These are phyloP conservation scores for Xylaria cubensis DNA, from an alignment of 495 filamentous ascomycete genomes.

Conservation along the genomic window DNA sequence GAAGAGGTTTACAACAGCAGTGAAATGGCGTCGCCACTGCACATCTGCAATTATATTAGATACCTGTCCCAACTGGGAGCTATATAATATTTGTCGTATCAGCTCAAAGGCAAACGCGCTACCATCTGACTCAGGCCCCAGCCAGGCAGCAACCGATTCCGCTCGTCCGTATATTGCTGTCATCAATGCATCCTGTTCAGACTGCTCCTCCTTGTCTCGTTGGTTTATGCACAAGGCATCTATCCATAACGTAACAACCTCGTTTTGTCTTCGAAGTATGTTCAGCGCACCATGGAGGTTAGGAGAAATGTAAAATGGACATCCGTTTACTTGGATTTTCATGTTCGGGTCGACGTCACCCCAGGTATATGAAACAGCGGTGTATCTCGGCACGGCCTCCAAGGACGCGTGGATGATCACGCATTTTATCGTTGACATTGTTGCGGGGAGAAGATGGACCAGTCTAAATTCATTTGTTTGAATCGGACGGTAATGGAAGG, in stretches of 20 bases:
- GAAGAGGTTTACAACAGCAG: constrained; percentile 37
- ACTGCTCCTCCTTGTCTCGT: constrained; percentile 26
- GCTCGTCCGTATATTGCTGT: constrained; percentile 31
- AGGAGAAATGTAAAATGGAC: background rate
- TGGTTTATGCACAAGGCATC: constrained; percentile 39
- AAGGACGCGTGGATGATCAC: background rate
- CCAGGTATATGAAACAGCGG: constrained; percentile 4
- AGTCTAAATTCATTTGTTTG: background rate
- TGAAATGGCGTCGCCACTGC: constrained; percentile 12
- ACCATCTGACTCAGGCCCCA: constrained; percentile 26
- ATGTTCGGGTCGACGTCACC: background rate
- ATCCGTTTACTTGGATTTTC: background rate
- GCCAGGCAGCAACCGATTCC: constrained; percentile 29
- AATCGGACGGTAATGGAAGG: background rate
- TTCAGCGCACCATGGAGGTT: background rate
- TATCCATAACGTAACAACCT: background rate
- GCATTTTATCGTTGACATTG: background rate
- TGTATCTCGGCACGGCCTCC: background rate
- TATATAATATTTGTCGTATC: background rate
- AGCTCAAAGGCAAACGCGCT: background rate
- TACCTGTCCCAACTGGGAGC: background rate
- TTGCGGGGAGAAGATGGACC: background rate
- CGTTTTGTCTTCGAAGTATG: background rate
- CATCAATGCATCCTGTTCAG: constrained; percentile 32
- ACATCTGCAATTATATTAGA: background rate